phyloP scores from a whole-genome alignment of 2,329 filamentous ascomycete species.

The Cercospora sesami region DNA sequence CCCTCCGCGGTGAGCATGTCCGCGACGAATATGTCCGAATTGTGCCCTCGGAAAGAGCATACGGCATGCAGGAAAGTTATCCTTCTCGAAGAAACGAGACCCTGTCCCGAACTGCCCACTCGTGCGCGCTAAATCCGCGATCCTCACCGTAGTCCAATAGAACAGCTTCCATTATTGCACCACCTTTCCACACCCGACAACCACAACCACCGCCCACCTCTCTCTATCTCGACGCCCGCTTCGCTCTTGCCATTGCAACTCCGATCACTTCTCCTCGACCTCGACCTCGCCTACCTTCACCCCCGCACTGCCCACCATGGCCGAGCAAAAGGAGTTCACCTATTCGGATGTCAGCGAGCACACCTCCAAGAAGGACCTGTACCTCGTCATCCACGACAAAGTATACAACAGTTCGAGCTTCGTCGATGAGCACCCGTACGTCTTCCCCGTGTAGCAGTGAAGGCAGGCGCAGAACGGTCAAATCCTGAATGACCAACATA shows the following conservation, averaged over 20 bases:
- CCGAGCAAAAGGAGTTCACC: slow-evolving; percentile 64
- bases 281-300: not conserved
- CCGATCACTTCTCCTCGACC: not conserved
- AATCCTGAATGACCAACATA: not conserved
- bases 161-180: not conserved
- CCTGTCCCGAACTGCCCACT: not conserved
- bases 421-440: slow-evolving; percentile 92
- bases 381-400: slow-evolving; percentile 90
- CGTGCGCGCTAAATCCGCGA: not conserved
- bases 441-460: slow-evolving; percentile 30
- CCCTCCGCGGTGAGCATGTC: not conserved
- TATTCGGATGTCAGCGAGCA: slow-evolving; percentile 80
- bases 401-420: slow-evolving; percentile 89
- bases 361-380: slow-evolving; percentile 92
- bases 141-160: not conserved
- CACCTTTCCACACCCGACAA: not conserved
- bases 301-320: slow-evolving; percentile 43
- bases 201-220: not conserved
- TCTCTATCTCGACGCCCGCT: not conserved
- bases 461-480: no score
- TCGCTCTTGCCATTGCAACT: not conserved
- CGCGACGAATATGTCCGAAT: not conserved
- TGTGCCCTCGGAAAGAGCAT: not conserved
- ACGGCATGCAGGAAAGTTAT: not conserved
- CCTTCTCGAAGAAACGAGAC: not conserved